phyloP scores from a whole-genome alignment of 768 basidiomycete species.

The Lyophyllum decastes region DNA sequence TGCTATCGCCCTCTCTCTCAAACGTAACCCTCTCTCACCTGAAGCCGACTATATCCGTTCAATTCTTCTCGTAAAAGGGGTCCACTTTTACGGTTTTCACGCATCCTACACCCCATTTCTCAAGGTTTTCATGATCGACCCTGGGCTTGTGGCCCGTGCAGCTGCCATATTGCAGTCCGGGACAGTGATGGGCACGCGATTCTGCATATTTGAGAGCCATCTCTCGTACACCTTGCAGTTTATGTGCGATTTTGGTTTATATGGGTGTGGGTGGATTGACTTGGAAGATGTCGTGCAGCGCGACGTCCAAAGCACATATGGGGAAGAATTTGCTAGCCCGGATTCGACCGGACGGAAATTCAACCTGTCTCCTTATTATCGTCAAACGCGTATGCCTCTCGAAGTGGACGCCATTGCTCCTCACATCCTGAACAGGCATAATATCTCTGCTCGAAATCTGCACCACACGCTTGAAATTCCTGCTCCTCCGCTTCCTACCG shows the following conservation, averaged over 20 bases:
- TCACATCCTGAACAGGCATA: conserved; percentile 84
- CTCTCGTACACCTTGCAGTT: conserved; percentile 88
- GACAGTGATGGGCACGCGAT: conserved; percentile 77
- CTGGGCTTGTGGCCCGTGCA: conserved; percentile 65
- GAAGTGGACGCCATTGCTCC: conserved; percentile 84
- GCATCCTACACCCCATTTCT: conserved; percentile 83
- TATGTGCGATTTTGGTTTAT: conserved; percentile 92
- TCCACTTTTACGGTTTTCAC: conserved; percentile 95
- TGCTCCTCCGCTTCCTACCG: conserved; percentile 47
- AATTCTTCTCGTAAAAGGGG: conserved; percentile 87
- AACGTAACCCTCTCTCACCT: conserved; percentile 63
- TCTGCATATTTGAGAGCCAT: conserved; percentile 87
- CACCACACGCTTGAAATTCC: conserved; percentile 73
- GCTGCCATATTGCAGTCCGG: conserved; percentile 81
- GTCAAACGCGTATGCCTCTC: conserved; percentile 67
- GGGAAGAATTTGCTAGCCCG: conserved; percentile 33
- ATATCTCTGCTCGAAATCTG: conserved; percentile 59
- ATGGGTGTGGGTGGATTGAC: conserved; percentile 91
- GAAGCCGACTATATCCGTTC: conserved; percentile 69
- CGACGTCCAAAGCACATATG: conserved; percentile 28
- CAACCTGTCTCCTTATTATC: conserved; percentile 56
- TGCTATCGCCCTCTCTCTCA: conserved; percentile 81
- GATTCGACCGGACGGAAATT: conserved; percentile 29
- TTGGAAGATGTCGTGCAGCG: conserved; percentile 68
- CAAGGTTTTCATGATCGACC: conserved; percentile 80